These are phyloP conservation scores for Pisolithus marmoratus DNA, from an alignment of 768 basidiomycete species.

Conservation along the genomic window DNA sequence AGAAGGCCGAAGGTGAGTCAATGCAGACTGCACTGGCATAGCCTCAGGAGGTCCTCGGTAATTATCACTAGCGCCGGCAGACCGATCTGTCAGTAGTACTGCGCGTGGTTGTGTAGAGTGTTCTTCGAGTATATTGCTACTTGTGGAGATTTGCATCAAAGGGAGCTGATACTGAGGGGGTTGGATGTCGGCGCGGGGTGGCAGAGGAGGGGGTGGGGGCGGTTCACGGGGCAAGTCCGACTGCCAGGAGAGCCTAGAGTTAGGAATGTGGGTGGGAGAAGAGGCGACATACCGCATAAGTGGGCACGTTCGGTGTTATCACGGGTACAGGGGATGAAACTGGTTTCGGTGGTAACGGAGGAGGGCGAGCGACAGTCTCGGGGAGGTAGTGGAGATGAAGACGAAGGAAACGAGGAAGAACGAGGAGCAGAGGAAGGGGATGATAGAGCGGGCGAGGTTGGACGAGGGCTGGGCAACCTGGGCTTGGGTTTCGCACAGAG, in stretches of 20 bases:
- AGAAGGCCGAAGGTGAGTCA: constrained; percentile 17
- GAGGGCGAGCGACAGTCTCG: constrained; percentile 28
- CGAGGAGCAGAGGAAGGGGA: constrained; percentile 15
- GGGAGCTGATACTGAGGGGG: constrained; percentile 24
- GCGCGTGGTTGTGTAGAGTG: constrained; percentile 14
- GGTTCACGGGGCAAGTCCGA: constrained; percentile 28
- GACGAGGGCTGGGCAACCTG: constrained; percentile 25
- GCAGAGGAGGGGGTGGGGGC: constrained; percentile 30
- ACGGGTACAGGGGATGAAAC: constrained; percentile 9
- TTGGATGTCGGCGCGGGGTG: constrained; percentile 13
- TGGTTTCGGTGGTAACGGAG: constrained; percentile 37
- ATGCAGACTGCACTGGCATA: constrained; percentile 21
- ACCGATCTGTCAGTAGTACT: constrained; percentile 15
- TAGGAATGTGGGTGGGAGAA: neutral
- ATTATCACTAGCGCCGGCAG: constrained; percentile 22
- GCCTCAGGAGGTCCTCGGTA: constrained; percentile 23
- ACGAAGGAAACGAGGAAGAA: constrained; percentile 4
- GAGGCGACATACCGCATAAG: constrained; percentile 13
- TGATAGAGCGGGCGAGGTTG: constrained; percentile 17
- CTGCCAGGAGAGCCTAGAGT: constrained; percentile 9
- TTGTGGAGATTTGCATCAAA: constrained; percentile 12
- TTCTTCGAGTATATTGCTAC: constrained; percentile 13
- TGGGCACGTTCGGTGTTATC: constrained; percentile 3
- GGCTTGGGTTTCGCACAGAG: constrained; percentile 78
- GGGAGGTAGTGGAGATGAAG: constrained; percentile 16